A percentile compares a stretch with the other conserved stretches of the same genome.
Evolutionary conservation across 192 early-diverging fungal species (phyloP).

Genomic region (Podila epigama): DNA sequence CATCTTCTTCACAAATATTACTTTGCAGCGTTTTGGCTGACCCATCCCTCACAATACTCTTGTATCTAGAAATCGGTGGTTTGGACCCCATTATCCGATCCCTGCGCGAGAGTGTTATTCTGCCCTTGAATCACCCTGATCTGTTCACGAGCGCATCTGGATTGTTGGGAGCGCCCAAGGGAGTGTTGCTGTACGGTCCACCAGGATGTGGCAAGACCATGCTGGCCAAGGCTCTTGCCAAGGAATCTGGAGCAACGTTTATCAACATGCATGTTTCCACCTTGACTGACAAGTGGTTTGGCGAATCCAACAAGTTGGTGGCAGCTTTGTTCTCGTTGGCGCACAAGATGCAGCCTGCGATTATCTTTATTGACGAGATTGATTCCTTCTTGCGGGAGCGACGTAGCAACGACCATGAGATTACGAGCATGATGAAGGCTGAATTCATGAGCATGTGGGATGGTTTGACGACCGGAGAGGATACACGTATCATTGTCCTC

Average conservation of each 20-base stretch:
- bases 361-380: slow-evolving; percentile 99
- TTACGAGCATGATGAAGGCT: slow-evolving; percentile 99
- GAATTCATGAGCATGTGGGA: slow-evolving; percentile 99
- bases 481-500: slow-evolving; percentile 74
- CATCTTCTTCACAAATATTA: too few relatives aligned
- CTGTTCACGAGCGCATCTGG: slow-evolving; percentile 87
- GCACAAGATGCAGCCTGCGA: slow-evolving; percentile 91
- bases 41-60: slow-evolving; percentile 1
- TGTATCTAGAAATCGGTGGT: slow-evolving; percentile 82
- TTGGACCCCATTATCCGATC: slow-evolving; percentile 91
- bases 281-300: slow-evolving; percentile 98
- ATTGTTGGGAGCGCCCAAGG: slow-evolving; percentile 91
- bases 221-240: slow-evolving; percentile 97
- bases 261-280: slow-evolving; percentile 98
- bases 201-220: slow-evolving; percentile 99
- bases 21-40: too few relatives aligned
- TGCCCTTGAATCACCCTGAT: slow-evolving; percentile 92
- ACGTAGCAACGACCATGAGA: slow-evolving; percentile 91
- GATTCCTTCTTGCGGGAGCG: slow-evolving; percentile 96
- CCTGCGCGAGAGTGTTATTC: slow-evolving; percentile 95
- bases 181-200: slow-evolving; percentile 94
- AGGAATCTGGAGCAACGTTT: slow-evolving; percentile 96
- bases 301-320: slow-evolving; percentile 94
- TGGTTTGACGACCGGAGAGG: slow-evolving; percentile 82
- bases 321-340: slow-evolving; percentile 94